A percentile compares a stretch with the other conserved stretches of the same genome.
These are phyloP conservation scores for Penicillium sp. DNA, from an alignment of 2,329 filamentous ascomycete genomes.

Conservation along the genomic window DNA sequence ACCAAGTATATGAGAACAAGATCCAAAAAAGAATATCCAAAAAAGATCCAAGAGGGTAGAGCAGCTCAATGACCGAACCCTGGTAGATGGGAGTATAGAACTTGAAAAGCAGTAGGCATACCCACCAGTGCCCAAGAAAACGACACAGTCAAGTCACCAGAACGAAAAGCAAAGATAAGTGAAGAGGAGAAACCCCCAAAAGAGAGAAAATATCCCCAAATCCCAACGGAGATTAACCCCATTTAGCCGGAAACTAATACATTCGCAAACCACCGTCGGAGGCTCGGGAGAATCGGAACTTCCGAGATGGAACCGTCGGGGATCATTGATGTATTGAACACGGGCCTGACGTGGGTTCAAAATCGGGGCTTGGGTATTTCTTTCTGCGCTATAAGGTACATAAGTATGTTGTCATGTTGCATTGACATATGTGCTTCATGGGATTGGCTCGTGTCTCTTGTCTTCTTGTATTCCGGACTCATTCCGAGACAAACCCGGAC, in stretches of 20 bases:
- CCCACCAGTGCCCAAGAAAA: background rate
- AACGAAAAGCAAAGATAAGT: background rate
- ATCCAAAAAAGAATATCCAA: background rate
- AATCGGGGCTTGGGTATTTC: background rate
- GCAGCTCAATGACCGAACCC: background rate
- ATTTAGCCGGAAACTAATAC: background rate
- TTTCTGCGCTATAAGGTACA: background rate
- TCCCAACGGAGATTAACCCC: background rate
- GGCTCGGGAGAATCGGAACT: constrained; percentile 22
- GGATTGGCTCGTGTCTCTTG: background rate
- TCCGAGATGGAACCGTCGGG: constrained; percentile 9
- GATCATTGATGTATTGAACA: constrained; percentile 3
- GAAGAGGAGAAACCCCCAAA: background rate
- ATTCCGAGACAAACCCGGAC: background rate
- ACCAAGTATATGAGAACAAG: background rate
- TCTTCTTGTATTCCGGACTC: background rate
- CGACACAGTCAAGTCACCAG: background rate
- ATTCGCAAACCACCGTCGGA: constrained; percentile 5
- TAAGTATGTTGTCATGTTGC: background rate
- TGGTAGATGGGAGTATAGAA: background rate
- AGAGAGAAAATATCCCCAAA: background rate
- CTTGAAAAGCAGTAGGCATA: background rate
- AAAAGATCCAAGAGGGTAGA: background rate
- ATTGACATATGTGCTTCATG: background rate
- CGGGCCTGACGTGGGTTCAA: background rate